phyloP scores from a whole-genome alignment of 2,329 filamentous ascomycete genomes.

The Conoideocrella luteorostrata region DNA sequence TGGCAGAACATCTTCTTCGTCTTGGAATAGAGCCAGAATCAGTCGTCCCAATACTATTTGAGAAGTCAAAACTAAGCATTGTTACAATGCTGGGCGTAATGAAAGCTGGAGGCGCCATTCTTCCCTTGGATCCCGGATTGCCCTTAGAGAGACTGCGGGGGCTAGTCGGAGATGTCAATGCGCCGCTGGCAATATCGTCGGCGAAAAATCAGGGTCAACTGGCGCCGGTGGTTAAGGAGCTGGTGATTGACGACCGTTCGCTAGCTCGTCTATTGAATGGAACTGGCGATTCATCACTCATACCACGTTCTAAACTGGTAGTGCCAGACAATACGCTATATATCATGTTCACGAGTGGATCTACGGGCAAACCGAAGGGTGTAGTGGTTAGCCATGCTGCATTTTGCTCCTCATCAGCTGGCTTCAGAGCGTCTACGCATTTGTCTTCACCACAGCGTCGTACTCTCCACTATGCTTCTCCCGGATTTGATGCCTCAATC shows the following conservation, averaged over 20 bases:
- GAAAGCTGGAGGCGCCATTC: constrained; percentile 25
- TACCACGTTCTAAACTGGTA: too few species aligned
- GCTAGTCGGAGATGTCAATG: too few species aligned
- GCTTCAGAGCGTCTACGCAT: neutral
- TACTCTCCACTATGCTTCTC: constrained; percentile 13
- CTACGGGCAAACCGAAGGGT: constrained; percentile 43
- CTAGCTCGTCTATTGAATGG: too few species aligned
- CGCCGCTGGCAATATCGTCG: too few species aligned
- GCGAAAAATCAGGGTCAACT: too few species aligned
- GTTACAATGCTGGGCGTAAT: constrained; percentile 23
- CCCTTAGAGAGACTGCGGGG: constrained; percentile 6
- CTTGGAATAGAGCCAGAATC: constrained; percentile 1
- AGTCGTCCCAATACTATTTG: constrained; percentile 19
- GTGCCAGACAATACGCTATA: constrained; percentile 10
- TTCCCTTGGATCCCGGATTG: constrained; percentile 20
- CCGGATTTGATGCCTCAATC: constrained; percentile 14
- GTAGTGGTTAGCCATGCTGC: constrained; percentile 8
- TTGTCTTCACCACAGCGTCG: neutral
- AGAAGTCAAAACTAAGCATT: constrained; percentile 16
- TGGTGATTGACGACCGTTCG: too few species aligned
- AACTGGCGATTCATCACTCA: too few species aligned
- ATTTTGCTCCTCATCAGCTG: constrained; percentile 5
- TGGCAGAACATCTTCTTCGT: neutral
- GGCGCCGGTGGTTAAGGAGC: too few species aligned
- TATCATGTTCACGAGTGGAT: constrained; percentile 47